Base-by-base conservation (phyloP, 139 green algal species). In the Chlorella sp. region DNA sequence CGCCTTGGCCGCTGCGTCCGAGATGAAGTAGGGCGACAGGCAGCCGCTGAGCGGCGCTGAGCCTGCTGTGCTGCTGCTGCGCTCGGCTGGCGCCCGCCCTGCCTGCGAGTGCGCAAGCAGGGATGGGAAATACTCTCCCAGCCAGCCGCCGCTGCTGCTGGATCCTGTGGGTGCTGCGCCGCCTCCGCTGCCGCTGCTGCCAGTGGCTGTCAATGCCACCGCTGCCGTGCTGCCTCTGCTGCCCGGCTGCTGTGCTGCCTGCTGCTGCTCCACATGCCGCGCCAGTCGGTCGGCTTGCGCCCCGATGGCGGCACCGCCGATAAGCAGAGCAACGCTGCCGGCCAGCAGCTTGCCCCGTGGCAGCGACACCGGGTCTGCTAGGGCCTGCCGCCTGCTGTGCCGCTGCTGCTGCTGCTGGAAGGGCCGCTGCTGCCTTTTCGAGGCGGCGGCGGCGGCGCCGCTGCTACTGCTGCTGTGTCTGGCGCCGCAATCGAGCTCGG, bases 1-100 rank as follows among this genome's bases (percentile, higher is more conserved):
- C 23, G 88, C 92, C 67, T 90, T 94, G 32, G 91, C 89, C 20
- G 90, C 92, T 23, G 92, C 92, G 69, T 95, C 89, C 30, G 90
- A 87, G 63, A 95, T 95, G 79, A 89, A 93, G 84, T 91, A 81
- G 12, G 89, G 90, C 1, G 69, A 74, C 25, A 89, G 71, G 79
- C 69, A 82, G 51, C 83, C 83, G 7, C 56, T 62, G 28, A 87
- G 78, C 38, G 83, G 83, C 18, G 38, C 25, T 39, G 36, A 39
- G 60, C 76, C 76, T 20, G 28, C 47, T 32, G 47, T 30, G 73
- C 74, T 69, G 34, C 74, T 69, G 34, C 55, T 25, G 56, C 39
- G 80, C 32, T 15, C 26, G 26, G 62, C 63, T 9, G 38, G 23
- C 20, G 80, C 28, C 1, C 51, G 51, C 51, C 51, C 57, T 16